Conservation (phyloP, 2,329 filamentous ascomycete species). For the Orbilia brochopaga region DNA sequence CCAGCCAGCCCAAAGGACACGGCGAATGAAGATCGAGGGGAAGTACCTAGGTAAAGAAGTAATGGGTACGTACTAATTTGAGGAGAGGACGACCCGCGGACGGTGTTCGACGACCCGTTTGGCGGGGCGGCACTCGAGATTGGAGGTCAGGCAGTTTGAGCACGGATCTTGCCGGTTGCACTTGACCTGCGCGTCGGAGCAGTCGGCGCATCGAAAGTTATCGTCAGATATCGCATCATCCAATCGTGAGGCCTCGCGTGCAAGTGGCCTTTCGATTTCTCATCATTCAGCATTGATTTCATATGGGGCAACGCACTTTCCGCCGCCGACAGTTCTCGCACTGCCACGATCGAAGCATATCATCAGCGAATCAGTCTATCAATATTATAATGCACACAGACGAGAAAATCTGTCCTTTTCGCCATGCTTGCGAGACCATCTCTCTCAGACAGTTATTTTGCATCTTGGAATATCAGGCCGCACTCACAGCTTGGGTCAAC, state of each 20-base stretch:
- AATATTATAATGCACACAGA: constrained; percentile 17
- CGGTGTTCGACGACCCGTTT: constrained; percentile 46
- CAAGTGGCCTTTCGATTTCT: background rate
- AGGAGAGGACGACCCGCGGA: constrained; percentile 46
- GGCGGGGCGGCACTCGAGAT: constrained; percentile 46
- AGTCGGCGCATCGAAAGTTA: constrained; percentile 17
- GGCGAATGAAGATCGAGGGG: no score
- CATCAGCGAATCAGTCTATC: constrained; percentile 1
- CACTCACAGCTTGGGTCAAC: constrained; percentile 48
- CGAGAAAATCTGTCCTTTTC: no score
- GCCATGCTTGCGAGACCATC: no score
- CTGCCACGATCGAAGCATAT: constrained; percentile 22
- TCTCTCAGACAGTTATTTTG: no score
- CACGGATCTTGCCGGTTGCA: constrained; percentile 49
- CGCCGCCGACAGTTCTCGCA: constrained; percentile 48
- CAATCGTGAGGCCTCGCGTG: constrained; percentile 11
- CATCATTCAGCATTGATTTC: background rate
- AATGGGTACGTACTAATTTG: constrained; percentile 44
- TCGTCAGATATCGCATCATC: constrained; percentile 4
- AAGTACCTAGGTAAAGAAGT: no score
- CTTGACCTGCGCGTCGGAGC: constrained; percentile 36
- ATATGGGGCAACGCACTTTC: constrained; percentile 45
- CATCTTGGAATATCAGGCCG: background rate
- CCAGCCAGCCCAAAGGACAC: no score
- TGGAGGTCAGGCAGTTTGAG: constrained; percentile 48